A percentile compares a stretch with the other conserved stretches of the same genome.
phyloP scores from a whole-genome alignment of 345 rosid genomes.

The Toxicodendron radicans region DNA sequence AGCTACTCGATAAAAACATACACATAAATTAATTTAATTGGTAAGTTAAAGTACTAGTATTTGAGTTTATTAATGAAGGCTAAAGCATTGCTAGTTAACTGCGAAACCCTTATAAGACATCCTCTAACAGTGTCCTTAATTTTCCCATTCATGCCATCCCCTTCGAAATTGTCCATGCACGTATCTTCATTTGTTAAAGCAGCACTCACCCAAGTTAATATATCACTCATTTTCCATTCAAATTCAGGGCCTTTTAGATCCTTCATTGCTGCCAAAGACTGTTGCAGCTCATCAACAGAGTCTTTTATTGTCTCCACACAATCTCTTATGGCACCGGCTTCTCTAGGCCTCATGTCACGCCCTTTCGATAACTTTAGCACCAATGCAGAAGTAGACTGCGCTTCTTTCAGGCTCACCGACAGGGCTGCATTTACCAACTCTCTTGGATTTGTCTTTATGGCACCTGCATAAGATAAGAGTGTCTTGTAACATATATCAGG shows the following conservation, averaged over 20 bases:
- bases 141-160: slow-evolving; percentile 19
- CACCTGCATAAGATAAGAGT: slow-evolving; percentile 35
- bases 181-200: slow-evolving; percentile 49
- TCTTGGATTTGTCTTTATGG: slow-evolving; percentile 25
- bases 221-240: slow-evolving; percentile 26
- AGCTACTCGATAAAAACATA: too few species aligned
- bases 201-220: slow-evolving; percentile 54
- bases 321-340: slow-evolving; percentile 34
- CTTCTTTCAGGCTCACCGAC: slow-evolving; percentile 27
- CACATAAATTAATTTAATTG: too few species aligned
- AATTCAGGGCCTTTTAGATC: slow-evolving; percentile 37
- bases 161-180: slow-evolving; percentile 41
- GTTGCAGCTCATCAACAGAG: slow-evolving; percentile 32
- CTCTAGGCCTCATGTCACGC: slow-evolving; percentile 23
- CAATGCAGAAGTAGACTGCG: slow-evolving; percentile 14
- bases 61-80: slow-evolving; percentile 29
- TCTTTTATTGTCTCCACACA: slow-evolving; percentile 38
- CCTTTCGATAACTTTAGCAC: slow-evolving; percentile 16
- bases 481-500: slow-evolving; percentile 39
- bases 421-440: slow-evolving; percentile 37
- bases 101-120: slow-evolving; percentile 28
- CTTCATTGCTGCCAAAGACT: slow-evolving; percentile 35
- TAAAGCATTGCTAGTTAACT: slow-evolving; percentile 46
- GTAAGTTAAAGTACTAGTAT: neutral
- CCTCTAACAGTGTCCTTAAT: slow-evolving; percentile 28